Evolutionary conservation across 257 asterid genomes (phyloP).

Genomic region (Oldenlandia corymbosa): DNA sequence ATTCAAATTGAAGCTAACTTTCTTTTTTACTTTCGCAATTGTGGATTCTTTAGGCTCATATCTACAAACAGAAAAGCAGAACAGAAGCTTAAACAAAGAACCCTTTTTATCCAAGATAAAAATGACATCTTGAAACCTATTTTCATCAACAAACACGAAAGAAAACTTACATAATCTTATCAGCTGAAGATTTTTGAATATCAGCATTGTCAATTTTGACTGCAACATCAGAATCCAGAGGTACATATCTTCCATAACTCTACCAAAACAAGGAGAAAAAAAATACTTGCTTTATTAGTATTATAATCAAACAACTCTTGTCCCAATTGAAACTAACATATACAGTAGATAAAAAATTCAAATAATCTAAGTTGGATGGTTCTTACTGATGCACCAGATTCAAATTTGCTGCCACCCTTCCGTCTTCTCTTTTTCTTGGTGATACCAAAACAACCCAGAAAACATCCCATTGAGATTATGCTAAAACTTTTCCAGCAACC

Average conservation of each 20-base stretch:
- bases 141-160: background rate
- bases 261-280: constrained; percentile 10
- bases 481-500: constrained; percentile 6
- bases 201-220: constrained; percentile 25
- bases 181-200: constrained; percentile 26
- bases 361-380: background rate
- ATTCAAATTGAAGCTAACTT: constrained; percentile 67
- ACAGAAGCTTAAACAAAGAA: background rate
- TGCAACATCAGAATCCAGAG: constrained; percentile 45
- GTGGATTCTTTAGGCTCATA: constrained; percentile 41
- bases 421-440: constrained; percentile 36
- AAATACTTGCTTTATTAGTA: background rate
- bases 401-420: constrained; percentile 29
- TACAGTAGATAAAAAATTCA: too few relatives aligned
- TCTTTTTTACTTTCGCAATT: constrained; percentile 44
- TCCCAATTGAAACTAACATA: background rate
- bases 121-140: background rate
- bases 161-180: constrained; percentile 32
- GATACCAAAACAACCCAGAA: constrained; percentile 65
- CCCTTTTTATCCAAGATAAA: too few relatives aligned
- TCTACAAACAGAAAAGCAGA: constrained; percentile 21
- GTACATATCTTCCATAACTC: constrained; percentile 51
- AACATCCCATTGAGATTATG: constrained; percentile 55
- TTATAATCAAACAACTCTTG: background rate
- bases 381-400: constrained; percentile 33